Conservation (phyloP, 225 moss, liverwort and hornwort genomes). For the Thuidium tamariscinum region DNA sequence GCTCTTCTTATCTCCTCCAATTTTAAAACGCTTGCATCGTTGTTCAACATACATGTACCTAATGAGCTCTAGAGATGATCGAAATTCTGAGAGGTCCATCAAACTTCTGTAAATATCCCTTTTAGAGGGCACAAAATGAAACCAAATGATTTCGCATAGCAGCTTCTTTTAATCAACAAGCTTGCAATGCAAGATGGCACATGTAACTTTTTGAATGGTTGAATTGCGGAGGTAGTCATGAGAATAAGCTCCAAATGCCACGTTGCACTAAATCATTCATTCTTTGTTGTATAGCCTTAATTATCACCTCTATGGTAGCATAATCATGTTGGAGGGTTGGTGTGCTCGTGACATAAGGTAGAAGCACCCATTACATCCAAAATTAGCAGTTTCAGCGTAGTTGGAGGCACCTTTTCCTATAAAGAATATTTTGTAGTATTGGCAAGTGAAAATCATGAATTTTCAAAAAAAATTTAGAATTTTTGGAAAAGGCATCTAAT, state of each 20-base stretch:
- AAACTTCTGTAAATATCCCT: background rate
- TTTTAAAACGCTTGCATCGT: constrained; percentile 36
- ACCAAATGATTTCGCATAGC: background rate
- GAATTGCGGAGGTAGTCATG: background rate
- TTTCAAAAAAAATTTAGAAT: too few relatives aligned
- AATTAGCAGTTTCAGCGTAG: too few relatives aligned
- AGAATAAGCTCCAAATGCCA: background rate
- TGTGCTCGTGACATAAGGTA: background rate
- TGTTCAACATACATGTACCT: background rate
- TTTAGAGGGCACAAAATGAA: background rate
- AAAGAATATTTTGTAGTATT: too few relatives aligned
- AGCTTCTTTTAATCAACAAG: background rate
- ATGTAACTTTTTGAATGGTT: background rate
- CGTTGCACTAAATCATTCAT: background rate
- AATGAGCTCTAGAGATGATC: background rate
- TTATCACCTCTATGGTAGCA: background rate
- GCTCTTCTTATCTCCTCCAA: background rate
- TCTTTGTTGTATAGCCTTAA: background rate
- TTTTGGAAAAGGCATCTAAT: too few relatives aligned
- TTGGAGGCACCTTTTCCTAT: too few relatives aligned
- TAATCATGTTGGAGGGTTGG: background rate
- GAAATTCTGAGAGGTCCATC: background rate
- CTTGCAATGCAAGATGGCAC: background rate
- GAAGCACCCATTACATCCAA: too few relatives aligned
- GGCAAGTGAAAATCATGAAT: too few relatives aligned